These are phyloP conservation scores for Trametes pubescens DNA, from an alignment of 1,284 basidiomycete species.

Conservation along the genomic window DNA sequence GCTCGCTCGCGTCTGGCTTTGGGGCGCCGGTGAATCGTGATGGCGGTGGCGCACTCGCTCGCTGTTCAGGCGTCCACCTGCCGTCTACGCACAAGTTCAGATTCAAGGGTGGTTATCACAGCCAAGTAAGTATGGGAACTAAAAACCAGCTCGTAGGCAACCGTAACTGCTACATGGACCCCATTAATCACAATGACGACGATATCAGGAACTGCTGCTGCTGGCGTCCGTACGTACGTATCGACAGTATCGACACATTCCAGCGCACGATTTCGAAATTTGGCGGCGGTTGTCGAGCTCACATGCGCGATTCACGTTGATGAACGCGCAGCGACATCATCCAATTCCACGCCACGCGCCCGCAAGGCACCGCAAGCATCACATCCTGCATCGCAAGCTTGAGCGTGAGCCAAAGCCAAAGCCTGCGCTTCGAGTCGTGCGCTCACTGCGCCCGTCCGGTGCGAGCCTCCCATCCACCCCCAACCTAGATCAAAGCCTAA, in stretches of 20 bases:
- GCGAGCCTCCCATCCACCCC: background rate
- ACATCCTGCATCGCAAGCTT: background rate
- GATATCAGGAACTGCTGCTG: too few relatives aligned
- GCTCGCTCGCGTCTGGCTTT: too few relatives aligned
- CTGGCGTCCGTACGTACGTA: too few relatives aligned
- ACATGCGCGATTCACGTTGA: background rate
- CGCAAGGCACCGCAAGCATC: background rate
- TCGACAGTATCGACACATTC: background rate
- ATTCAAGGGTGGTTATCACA: too few relatives aligned
- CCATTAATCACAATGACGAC: too few relatives aligned
- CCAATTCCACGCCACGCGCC: conserved; percentile 1
- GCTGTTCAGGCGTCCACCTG: too few relatives aligned
- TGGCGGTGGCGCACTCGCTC: too few relatives aligned
- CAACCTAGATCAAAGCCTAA: conserved; percentile 17
- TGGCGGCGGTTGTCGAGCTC: background rate
- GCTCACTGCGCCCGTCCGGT: background rate
- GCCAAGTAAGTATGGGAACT: too few relatives aligned
- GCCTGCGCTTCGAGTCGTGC: background rate
- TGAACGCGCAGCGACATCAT: background rate
- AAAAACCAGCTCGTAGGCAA: too few relatives aligned
- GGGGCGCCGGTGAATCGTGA: background rate
- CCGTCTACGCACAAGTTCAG: too few relatives aligned
- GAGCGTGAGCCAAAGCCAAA: conserved; percentile 7
- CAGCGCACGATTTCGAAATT: background rate
- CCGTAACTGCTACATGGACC: too few relatives aligned